phyloP scores from a whole-genome alignment of 805 yeast species.

The Hanseniaspora valbyensis region DNA sequence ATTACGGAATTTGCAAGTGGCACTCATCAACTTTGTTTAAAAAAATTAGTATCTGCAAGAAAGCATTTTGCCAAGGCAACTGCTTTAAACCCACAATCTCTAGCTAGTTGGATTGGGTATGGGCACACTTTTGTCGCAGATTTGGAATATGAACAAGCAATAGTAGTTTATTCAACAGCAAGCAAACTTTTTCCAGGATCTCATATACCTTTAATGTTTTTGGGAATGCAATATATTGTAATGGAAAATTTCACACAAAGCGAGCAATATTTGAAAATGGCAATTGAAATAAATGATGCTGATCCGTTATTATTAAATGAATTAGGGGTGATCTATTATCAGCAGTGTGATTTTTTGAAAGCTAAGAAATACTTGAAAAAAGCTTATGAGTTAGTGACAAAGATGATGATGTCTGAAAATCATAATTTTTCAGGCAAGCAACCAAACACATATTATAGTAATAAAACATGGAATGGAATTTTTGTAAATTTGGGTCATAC shows the following conservation, averaged over 20 bases:
- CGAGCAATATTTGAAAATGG: conserved; percentile 68
- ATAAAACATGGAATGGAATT: conserved; percentile 74
- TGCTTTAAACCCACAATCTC: conserved; percentile 74
- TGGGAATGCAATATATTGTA: conserved; percentile 93
- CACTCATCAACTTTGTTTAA: conserved; percentile 68
- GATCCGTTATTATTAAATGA: conserved; percentile 89
- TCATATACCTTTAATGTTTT: conserved; percentile 75
- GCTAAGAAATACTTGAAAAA: conserved; percentile 63
- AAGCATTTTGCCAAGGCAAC: conserved; percentile 83
- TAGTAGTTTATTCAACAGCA: conserved; percentile 93
- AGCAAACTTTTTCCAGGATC: conserved; percentile 83
- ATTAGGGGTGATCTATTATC: conserved; percentile 82
- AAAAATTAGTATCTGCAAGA: conserved; percentile 70
- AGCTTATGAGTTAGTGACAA: conserved; percentile 60
- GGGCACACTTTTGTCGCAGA: conserved; percentile 96
- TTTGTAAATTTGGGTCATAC: conserved; percentile 84
- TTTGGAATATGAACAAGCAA: conserved; percentile 98
- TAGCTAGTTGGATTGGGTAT: conserved; percentile 96
- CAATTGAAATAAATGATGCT: conserved; percentile 64
- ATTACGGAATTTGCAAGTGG: conserved; percentile 91
- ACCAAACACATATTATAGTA: conserved; percentile 44
- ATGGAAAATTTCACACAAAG: conserved; percentile 75
- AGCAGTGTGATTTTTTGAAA: conserved; percentile 50
- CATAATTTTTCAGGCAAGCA: neutral
- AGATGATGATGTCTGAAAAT: conserved; percentile 26